Evolutionary conservation across 2,329 filamentous ascomycete genomes (phyloP).

Genomic region (Penicillium psychrosexuale): DNA sequence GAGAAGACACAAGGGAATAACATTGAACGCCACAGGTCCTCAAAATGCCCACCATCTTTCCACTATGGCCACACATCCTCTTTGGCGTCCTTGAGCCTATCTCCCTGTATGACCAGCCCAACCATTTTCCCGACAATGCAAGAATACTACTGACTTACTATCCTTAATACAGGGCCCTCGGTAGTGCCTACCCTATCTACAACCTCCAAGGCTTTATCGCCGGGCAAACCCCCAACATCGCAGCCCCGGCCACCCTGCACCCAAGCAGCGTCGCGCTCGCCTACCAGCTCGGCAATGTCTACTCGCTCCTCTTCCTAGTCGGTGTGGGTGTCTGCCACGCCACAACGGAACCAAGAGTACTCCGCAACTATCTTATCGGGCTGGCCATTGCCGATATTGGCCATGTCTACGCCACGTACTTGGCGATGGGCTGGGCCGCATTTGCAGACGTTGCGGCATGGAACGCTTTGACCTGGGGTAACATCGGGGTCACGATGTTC

Average conservation of each 20-base stretch:
- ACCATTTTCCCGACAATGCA: slow-evolving; percentile 1
- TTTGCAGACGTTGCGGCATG: slow-evolving; percentile 56
- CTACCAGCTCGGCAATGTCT: slow-evolving; percentile 67
- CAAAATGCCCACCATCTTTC: slow-evolving; percentile 51
- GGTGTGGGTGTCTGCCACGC: slow-evolving; percentile 63
- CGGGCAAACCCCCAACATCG: slow-evolving; percentile 54
- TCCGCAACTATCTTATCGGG: slow-evolving; percentile 65
- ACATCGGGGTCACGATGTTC: slow-evolving; percentile 62
- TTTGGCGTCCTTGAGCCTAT: slow-evolving; percentile 69
- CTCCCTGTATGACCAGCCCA: slow-evolving; percentile 54
- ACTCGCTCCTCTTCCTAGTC: slow-evolving; percentile 63
- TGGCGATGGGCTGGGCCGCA: slow-evolving; percentile 55
- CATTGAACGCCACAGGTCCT: background rate
- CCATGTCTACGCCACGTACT: slow-evolving; percentile 62
- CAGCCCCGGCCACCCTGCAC: slow-evolving; percentile 30
- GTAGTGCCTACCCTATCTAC: slow-evolving; percentile 56
- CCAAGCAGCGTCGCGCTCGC: slow-evolving; percentile 55
- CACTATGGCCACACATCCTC: slow-evolving; percentile 61
- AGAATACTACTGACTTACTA: slow-evolving; percentile 1
- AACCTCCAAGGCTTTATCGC: slow-evolving; percentile 61
- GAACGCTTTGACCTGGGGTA: slow-evolving; percentile 72
- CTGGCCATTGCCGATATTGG: slow-evolving; percentile 64
- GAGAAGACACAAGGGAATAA: background rate
- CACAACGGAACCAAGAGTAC: slow-evolving; percentile 62
- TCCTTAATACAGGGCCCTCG: slow-evolving; percentile 51